Conservation (phyloP, 106 monocot species). For the Agapanthus africanus region DNA sequence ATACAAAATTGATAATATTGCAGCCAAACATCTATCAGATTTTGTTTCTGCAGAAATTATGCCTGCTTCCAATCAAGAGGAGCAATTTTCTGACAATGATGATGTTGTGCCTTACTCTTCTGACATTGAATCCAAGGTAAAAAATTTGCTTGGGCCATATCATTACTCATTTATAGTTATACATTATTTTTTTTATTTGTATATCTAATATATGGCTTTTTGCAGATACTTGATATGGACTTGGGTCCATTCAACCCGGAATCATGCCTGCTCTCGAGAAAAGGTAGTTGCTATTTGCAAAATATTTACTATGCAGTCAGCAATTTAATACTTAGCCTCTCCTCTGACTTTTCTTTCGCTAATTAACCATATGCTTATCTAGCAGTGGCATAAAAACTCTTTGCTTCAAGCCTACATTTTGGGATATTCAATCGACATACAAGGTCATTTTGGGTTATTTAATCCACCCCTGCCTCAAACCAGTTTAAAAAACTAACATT, state of each 20-base stretch:
- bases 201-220: not conserved
- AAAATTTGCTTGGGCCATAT: not conserved
- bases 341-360: not conserved
- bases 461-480: too few species aligned
- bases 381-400: too few species aligned
- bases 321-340: not conserved
- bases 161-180: not conserved
- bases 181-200: not conserved
- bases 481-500: too few species aligned
- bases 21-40: constrained; percentile 15
- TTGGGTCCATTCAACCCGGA: constrained; percentile 70
- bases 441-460: too few species aligned
- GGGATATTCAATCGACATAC: not conserved
- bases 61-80: constrained; percentile 43
- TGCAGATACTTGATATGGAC: constrained; percentile 93
- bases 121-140: constrained; percentile 84
- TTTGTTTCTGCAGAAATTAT: constrained; percentile 15
- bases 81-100: constrained; percentile 51
- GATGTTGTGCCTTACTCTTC: constrained; percentile 62
- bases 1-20: constrained; percentile 10
- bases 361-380: not conserved
- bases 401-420: too few species aligned
- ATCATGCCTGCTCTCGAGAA: constrained; percentile 38
- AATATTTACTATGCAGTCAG: not conserved
- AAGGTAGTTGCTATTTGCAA: constrained; percentile 48